phyloP scores from a whole-genome alignment of 192 early-diverging fungal genomes.

The Coemansia sp. region DNA sequence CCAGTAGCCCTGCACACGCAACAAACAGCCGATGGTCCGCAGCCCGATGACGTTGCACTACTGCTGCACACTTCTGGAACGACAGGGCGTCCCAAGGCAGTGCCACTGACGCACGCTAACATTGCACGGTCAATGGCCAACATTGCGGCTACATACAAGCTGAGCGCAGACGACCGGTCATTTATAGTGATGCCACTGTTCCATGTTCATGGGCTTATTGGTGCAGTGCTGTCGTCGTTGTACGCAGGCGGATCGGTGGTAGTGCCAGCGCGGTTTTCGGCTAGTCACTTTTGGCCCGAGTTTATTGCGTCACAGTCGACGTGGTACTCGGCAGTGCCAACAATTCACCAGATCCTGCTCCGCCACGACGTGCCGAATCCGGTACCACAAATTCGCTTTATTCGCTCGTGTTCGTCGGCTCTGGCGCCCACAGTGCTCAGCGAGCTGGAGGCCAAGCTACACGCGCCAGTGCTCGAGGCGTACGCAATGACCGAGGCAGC shows the following conservation, averaged over 20 bases:
- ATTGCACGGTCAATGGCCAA: slow-evolving; percentile 71
- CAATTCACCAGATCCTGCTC: slow-evolving; percentile 83
- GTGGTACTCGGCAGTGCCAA: slow-evolving; percentile 80
- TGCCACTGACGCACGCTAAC: slow-evolving; percentile 79
- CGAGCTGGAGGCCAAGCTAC: slow-evolving; percentile 63
- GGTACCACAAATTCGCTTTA: slow-evolving; percentile 64
- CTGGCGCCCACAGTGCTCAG: slow-evolving; percentile 68
- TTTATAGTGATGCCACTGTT: slow-evolving; percentile 84
- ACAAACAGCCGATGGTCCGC: slow-evolving; percentile 11
- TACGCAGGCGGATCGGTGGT: slow-evolving; percentile 67
- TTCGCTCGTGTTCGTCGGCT: slow-evolving; percentile 77
- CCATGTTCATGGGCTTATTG: slow-evolving; percentile 83
- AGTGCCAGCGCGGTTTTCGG: slow-evolving; percentile 71
- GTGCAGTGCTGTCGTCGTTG: slow-evolving; percentile 69
- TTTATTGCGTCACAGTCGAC: slow-evolving; percentile 58
- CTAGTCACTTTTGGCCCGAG: slow-evolving; percentile 74
- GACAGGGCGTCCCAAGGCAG: slow-evolving; percentile 75
- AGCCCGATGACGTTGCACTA: slow-evolving; percentile 64
- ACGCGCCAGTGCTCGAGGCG: slow-evolving; percentile 77
- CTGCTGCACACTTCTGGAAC: slow-evolving; percentile 82
- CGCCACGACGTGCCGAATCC: slow-evolving; percentile 29
- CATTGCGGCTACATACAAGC: slow-evolving; percentile 66
- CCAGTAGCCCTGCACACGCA: slow-evolving; percentile 12
- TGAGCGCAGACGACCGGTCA: slow-evolving; percentile 61
- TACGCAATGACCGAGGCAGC: slow-evolving; percentile 89